Evolutionary conservation across 192 early-diverging fungal genomes (phyloP), one percentile per base, ranked within the genome.

Genomic region (Podila clonocystis): DNA sequence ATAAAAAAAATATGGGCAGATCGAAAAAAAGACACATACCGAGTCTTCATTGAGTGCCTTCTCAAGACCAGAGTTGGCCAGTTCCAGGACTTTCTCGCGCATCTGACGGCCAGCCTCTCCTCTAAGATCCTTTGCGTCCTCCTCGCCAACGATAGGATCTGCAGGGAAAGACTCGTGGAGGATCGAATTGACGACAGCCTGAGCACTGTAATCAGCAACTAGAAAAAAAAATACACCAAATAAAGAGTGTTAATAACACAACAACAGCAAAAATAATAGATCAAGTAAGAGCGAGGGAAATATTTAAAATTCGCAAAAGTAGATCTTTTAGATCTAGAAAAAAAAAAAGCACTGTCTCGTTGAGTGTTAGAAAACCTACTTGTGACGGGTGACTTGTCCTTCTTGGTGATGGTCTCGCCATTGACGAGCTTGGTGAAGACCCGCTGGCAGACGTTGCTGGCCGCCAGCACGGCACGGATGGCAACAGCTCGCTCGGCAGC

Each of bases 371-470:
- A 36, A 9, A 15, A 76, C 68, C 82, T 89, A 94, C 94, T 83
- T 29, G 98, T 99, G 11, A 99, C 98, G 28, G 98, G 97, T 2
- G 95, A 96, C 84, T 95, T 94, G 89, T 99, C 98, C 65, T 89
- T 88, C 88, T 99, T 99, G 50, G 91, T 95, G 64, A 98, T 71
- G 6, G 97, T 96, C 72, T 94, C 91, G 49, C 84, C 89, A 12
- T 88, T 87, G 28, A 96, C 97, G 9, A 99, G 88, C 22, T 90
- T 83, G 55, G 91, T 85, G 83, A 99, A 98, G n/a, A 98, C 97
- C 2, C 84, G 86, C 73, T 94, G 91, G 78, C 97, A 98, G 26
- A 98, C 93, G n/a, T 87, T 88, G 29, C 93, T 93, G 2, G 98
- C 98, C 50, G 86, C 85, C 36, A 94, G 84, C 62, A 99, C 98